Conservation (phyloP, 805 yeast species). For the Babjeviella inositovora region DNA sequence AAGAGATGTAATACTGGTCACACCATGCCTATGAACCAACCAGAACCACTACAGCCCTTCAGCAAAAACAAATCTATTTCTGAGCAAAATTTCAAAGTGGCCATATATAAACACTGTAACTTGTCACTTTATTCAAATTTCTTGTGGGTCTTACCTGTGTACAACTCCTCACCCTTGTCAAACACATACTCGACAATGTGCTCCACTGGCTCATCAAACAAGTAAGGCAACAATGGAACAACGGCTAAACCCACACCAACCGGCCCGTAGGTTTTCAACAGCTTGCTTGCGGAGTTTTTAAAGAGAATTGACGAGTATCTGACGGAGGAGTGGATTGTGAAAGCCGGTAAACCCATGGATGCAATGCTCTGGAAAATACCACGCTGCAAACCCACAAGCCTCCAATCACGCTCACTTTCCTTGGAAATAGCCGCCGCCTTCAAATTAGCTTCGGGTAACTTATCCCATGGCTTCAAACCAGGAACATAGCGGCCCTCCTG, state of each 20-base stretch:
- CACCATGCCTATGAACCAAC: too few species aligned
- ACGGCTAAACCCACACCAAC: conserved; percentile 64
- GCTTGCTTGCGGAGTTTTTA: conserved; percentile 31
- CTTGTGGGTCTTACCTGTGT: conserved; percentile 2
- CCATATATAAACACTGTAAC: too few species aligned
- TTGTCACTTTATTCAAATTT: too few species aligned
- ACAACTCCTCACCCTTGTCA: conserved; percentile 24
- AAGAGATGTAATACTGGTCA: too few species aligned
- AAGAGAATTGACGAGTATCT: conserved; percentile 50
- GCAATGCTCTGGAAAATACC: conserved; percentile 75
- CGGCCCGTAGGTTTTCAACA: conserved; percentile 53
- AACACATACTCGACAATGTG: conserved; percentile 45
- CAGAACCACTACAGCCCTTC: too few species aligned
- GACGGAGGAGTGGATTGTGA: conserved; percentile 68
- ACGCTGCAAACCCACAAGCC: conserved; percentile 44
- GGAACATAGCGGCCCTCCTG: conserved; percentile 47
- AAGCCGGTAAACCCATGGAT: conserved; percentile 77
- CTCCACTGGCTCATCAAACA: conserved; percentile 78
- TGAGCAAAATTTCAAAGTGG: too few species aligned
- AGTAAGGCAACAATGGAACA: conserved; percentile 63
- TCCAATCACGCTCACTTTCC: conserved; percentile 48
- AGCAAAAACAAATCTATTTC: too few species aligned
- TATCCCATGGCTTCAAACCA: conserved; percentile 56
- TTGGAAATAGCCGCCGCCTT: conserved; percentile 19
- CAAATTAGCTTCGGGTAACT: conserved; percentile 21